phyloP scores from a whole-genome alignment of 257 asterid species.

The Haberlea rhodopensis region DNA sequence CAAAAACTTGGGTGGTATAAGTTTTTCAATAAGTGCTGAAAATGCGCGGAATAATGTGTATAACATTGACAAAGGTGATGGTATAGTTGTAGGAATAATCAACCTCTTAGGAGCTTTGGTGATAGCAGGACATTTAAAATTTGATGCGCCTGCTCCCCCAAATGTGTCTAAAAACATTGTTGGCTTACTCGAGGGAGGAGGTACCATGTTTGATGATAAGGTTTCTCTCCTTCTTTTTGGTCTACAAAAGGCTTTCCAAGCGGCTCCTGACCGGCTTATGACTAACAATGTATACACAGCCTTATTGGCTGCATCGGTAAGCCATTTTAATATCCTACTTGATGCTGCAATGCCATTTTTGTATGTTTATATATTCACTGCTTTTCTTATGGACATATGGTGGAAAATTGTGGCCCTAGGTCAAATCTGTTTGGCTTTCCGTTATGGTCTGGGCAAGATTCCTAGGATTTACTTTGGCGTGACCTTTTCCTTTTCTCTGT shows the following conservation, averaged over 20 bases:
- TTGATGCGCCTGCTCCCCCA: slow-evolving; percentile 68
- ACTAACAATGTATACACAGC: slow-evolving; percentile 72
- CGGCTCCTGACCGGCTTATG: slow-evolving; percentile 94
- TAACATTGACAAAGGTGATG: slow-evolving; percentile 85
- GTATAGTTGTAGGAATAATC: slow-evolving; percentile 72
- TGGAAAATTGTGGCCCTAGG: slow-evolving; percentile 8
- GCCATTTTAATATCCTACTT: slow-evolving; percentile 26
- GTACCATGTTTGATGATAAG: slow-evolving; percentile 99
- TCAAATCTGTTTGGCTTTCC: neutral
- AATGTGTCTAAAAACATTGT: slow-evolving; percentile 65
- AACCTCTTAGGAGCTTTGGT: slow-evolving; percentile 87
- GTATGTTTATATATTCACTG: neutral
- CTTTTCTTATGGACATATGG: slow-evolving; percentile 6
- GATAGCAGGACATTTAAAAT: slow-evolving; percentile 80
- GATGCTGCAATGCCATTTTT: slow-evolving; percentile 24
- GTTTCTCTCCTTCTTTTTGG: slow-evolving; percentile 95
- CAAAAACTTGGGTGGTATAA: slow-evolving; percentile 82
- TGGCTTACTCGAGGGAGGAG: slow-evolving; percentile 92
- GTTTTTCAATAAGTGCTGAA: slow-evolving; percentile 82
- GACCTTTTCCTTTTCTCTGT: neutral
- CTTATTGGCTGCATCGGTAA: slow-evolving; percentile 90
- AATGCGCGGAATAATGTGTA: slow-evolving; percentile 95
- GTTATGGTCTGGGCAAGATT: neutral
- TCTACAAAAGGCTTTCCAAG: slow-evolving; percentile 92
- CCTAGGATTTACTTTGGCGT: too few species aligned